Base-by-base conservation (phyloP, 106 monocot species). In the Platanthera zijinensis region DNA sequence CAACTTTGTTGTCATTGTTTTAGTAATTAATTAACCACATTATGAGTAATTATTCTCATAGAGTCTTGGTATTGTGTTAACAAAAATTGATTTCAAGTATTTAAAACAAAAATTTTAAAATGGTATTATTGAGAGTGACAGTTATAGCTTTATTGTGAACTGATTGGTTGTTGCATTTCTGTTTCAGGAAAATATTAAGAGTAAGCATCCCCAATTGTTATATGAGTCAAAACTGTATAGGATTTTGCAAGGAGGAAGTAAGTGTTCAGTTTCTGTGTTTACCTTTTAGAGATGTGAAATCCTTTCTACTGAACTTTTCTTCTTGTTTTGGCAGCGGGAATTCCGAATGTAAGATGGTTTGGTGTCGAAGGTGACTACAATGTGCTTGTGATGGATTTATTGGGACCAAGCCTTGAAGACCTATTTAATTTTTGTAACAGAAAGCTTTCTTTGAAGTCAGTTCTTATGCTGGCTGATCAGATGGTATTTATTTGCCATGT, bases 391-490 rank as follows among this genome's bases (percentile, higher is more conserved):
- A 95, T 95, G 92, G 95, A 95, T 77, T 83, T 95, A 10, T 72
- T 95, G 75, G 95, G 95, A 11, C 95, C 95, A 54, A 92, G 90
- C 84, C 89, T 95, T 59, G 95, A 95, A 80, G 95, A 95, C 72
- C 88, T 95, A 12, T 95, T 95, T 74, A 95, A 90, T 67, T 95
- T 92, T 81, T 95, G 95, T 32, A 95, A 84, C 78, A 84, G 95
- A 79, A 92, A 92, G 52, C 72, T 95, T 18, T 90, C 95, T 22
- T 80, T 95, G 67, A 95, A 95, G 83, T 85, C 95, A 70, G 95
- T 92, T 76, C 86, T 95, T 17, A 92, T 95, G 92, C 92, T 95
- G 74, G 95, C 95, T 32, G 95, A 95, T 85, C 95, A 95, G 81
- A 92, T 95, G 92, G 95, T 95, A 90, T 52, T 8, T 69, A 46